Base-by-base conservation (phyloP, 495 filamentous ascomycete species). In the Usnea hakonensis region DNA sequence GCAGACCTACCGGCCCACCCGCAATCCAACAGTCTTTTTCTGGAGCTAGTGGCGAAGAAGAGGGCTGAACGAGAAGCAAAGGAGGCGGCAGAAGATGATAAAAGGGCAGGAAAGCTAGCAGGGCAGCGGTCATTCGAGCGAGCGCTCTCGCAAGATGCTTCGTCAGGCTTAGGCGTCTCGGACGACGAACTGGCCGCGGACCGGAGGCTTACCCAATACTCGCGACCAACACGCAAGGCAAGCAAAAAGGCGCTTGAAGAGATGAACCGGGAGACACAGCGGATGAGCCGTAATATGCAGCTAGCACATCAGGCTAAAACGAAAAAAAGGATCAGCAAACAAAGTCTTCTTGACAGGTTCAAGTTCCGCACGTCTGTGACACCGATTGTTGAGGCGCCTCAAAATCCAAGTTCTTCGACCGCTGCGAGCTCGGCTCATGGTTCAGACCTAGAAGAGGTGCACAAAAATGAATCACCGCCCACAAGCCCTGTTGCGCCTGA, bases 201-300 rank as follows among this genome's bases (percentile, higher is more conserved):
- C 8, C 74, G 77, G 38, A 85, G 79, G 62, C 71, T 90, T 36
- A 83, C 83, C 1, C 86, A 90, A 62, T 77, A 86, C 38, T 72
- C 83, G 17, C 83, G 85, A 9, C 88, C 90, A 7, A 77, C 87
- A 5, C 84, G 94, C 1, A 96, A 91, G 68, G 94, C 94, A 5
- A 90, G 92, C 75, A 97, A 95, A 77, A 96, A 93, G 76, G 94
- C 95, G 0, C 61, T 96, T n/a, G 89, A 96, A 73, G 93, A 97
- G 69, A 96, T 97, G 86, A 84, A 84, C 60, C 80, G 89, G 48
- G 94, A 97, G 73, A 96, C 93, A 1, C 92, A 97, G 73, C 86
- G 95, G 28, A 81, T 99, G 78, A 86, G 81, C 65, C 83, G 94
- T 62, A 94, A 88, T 65, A 86, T 94, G 81, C 94, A 97, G 69